These are phyloP conservation scores for Pseudomassariella vexata DNA, from an alignment of 2,329 filamentous ascomycete species.

Conservation along the genomic window DNA sequence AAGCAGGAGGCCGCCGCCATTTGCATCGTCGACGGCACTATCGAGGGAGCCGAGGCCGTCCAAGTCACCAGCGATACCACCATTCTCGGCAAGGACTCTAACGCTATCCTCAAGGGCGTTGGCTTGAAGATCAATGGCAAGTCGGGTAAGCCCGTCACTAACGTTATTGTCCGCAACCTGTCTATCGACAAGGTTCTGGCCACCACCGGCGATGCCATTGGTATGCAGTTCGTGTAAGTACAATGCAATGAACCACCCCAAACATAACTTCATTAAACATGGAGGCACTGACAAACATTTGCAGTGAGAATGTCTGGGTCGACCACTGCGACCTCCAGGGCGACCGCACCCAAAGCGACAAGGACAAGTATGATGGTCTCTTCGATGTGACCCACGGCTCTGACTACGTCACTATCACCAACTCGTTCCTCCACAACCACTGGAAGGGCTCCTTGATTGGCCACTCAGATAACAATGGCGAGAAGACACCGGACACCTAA, in stretches of 20 bases:
- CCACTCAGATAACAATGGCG: conserved; percentile 48
- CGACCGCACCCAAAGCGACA: conserved; percentile 28
- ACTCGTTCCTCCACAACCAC: conserved; percentile 37
- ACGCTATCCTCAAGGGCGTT: too few species aligned
- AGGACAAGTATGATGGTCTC: conserved; percentile 38
- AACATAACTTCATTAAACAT: too few species aligned
- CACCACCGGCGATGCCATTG: too few species aligned
- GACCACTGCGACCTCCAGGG: conserved; percentile 39
- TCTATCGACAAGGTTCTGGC: too few species aligned
- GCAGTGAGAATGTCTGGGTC: conserved; percentile 47
- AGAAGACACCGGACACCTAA: conserved; percentile 60
- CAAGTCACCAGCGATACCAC: conserved; percentile 43
- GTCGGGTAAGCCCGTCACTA: too few species aligned
- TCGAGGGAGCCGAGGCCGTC: conserved; percentile 35
- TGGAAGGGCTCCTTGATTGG: conserved; percentile 32
- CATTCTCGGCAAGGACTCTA: conserved; percentile 42
- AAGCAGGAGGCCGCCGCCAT: conserved; percentile 34
- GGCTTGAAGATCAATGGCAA: too few species aligned
- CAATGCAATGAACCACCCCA: too few species aligned
- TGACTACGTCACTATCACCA: conserved; percentile 36
- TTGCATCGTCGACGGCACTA: conserved; percentile 37
- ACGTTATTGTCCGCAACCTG: conserved; percentile 52
- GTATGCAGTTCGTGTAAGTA: too few species aligned
- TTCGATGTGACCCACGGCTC: conserved; percentile 37
- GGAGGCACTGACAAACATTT: too few species aligned